These are phyloP conservation scores for Boechera retrofracta DNA, from an alignment of 345 rosid species.

Conservation along the genomic window DNA sequence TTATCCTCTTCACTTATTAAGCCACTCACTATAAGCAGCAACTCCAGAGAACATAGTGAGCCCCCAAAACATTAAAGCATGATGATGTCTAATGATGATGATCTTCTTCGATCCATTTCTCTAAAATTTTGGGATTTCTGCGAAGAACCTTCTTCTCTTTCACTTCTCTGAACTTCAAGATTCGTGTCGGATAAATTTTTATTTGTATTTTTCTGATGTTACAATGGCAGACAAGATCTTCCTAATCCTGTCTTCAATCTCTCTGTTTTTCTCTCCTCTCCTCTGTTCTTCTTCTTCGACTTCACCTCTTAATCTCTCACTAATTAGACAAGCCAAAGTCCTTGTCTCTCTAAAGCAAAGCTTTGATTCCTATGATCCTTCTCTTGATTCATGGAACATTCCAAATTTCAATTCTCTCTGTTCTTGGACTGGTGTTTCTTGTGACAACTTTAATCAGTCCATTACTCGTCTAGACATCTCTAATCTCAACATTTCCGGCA, in stretches of 20 bases:
- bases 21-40: constrained; percentile 44
- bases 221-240: constrained; percentile 49
- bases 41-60: constrained; percentile 35
- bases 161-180: constrained; percentile 38
- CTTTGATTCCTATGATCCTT: constrained; percentile 54
- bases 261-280: constrained; percentile 46
- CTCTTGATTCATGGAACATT: constrained; percentile 57
- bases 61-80: constrained; percentile 39
- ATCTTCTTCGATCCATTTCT: constrained; percentile 38
- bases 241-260: constrained; percentile 44
- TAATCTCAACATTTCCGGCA: constrained; percentile 61
- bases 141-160: constrained; percentile 37
- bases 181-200: constrained; percentile 34
- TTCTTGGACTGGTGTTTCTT: constrained; percentile 61
- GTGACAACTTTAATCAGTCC: constrained; percentile 51
- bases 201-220: constrained; percentile 17
- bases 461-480: constrained; percentile 62
- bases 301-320: constrained; percentile 49
- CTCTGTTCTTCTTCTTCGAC: constrained; percentile 36
- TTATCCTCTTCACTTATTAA: constrained; percentile 46
- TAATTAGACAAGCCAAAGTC: constrained; percentile 60
- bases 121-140: constrained; percentile 39
- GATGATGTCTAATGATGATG: constrained; percentile 43
- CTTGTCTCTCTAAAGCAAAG: constrained; percentile 58
- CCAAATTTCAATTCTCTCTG: constrained; percentile 57